Conservation (phyloP, 2,329 filamentous ascomycete genomes). For the Escovopsis weberi region DNA sequence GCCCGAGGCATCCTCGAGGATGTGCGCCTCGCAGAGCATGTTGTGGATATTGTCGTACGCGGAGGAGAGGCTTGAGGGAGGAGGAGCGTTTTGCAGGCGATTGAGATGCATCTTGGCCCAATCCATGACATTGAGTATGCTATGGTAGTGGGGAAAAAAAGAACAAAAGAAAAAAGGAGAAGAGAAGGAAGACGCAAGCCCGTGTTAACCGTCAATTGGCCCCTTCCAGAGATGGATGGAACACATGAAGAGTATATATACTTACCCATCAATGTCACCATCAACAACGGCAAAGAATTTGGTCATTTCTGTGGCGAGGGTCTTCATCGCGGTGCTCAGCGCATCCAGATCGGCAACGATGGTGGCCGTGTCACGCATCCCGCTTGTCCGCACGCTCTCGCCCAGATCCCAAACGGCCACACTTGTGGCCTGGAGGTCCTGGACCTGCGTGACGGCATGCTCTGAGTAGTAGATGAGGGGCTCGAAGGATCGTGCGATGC, state of each 20-base stretch:
- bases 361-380: slow-evolving; percentile 77
- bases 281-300: slow-evolving; percentile 90
- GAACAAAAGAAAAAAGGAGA: too few species aligned
- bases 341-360: slow-evolving; percentile 79
- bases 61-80: slow-evolving; percentile 43
- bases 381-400: slow-evolving; percentile 76
- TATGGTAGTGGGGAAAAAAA: slow-evolving; percentile 14
- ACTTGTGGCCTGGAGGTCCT: slow-evolving; percentile 78
- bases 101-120: slow-evolving; percentile 81
- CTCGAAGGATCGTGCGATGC: slow-evolving; percentile 81
- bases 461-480: slow-evolving; percentile 92
- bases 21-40: slow-evolving; percentile 49
- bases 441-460: slow-evolving; percentile 71
- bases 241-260: slow-evolving; percentile 5
- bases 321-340: slow-evolving; percentile 73
- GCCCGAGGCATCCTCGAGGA: slow-evolving; percentile 40
- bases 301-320: slow-evolving; percentile 70
- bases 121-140: slow-evolving; percentile 88
- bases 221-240: slow-evolving; percentile 2
- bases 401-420: slow-evolving; percentile 91
- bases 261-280: slow-evolving; percentile 72
- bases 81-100: slow-evolving; percentile 47
- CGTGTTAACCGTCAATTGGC: slow-evolving; percentile 4
- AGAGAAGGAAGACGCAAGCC: slow-evolving; percentile 9
- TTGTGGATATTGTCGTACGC: slow-evolving; percentile 75